Evolutionary conservation across 768 basidiomycete genomes (phyloP).

Genomic region (Auricularia cornea): DNA sequence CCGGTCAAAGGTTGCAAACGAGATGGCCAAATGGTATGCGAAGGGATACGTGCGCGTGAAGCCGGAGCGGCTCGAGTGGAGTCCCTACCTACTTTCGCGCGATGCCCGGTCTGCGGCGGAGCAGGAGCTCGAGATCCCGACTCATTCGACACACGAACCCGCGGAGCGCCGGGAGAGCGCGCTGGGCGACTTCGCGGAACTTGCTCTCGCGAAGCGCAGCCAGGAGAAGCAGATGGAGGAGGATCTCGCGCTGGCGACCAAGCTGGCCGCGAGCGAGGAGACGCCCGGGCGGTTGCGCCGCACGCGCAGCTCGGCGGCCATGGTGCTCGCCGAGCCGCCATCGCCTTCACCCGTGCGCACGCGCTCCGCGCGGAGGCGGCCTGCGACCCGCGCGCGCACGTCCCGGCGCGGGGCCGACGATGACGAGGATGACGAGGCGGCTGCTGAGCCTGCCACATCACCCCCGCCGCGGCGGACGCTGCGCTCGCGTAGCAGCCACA

Average conservation of each 20-base stretch:
- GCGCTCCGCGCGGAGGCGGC: background rate
- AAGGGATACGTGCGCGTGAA: constrained; percentile 69
- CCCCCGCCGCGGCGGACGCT: background rate
- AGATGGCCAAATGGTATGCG: constrained; percentile 58
- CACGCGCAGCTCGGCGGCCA: constrained; percentile 4
- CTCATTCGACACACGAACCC: constrained; percentile 1
- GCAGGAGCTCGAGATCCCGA: background rate
- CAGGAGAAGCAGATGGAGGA: background rate
- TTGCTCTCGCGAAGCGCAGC: background rate
- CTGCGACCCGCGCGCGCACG: background rate
- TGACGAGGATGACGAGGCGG: background rate
- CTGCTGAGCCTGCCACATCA: background rate
- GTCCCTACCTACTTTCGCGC: constrained; percentile 70
- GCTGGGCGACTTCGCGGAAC: constrained; percentile 3
- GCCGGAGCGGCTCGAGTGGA: constrained; percentile 89
- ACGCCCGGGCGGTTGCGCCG: constrained; percentile 3
- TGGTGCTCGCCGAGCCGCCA: background rate
- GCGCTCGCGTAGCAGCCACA: no score
- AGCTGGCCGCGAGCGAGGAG: constrained; percentile 1
- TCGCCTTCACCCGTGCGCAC: background rate
- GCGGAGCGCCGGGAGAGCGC: background rate
- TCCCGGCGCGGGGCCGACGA: background rate
- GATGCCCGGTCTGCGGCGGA: background rate
- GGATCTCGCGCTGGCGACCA: constrained; percentile 3
- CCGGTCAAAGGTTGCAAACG: constrained; percentile 51